Base-by-base conservation (phyloP, 2,329 filamentous ascomycete species). In the Aspergillus costaricaensis region DNA sequence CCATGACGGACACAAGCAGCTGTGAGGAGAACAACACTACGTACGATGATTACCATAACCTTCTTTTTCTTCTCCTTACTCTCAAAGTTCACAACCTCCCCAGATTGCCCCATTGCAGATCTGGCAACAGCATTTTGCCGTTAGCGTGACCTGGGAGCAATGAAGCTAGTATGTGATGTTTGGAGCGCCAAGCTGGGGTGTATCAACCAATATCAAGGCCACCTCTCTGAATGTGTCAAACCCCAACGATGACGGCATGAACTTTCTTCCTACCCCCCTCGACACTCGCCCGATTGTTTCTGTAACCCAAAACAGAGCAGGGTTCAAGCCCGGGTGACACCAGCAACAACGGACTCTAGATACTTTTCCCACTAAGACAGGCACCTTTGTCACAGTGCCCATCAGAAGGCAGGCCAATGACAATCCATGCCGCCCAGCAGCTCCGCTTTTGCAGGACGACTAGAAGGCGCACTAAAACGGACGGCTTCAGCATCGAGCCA, bases 121-220 rank as follows among this genome's bases (percentile, higher is more conserved):
- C 61, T 52, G 55, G 51, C 58, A 56, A 43, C 30, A 36, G 17
- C n/a, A 47, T 36, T 21, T 25, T 43, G 52, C 32, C 23, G 53
- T 38, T 62, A 62, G 60, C 58, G 58, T 60, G 51, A 49, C 19
- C 9, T 9, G 38, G 47, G 19, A 58, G 53, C 56, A 61, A 58
- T 44, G 56, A 27, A 23, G 9, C 32, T 36, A 36, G 32, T 14
- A 12, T 36, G 8, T 21, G 21, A 5, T 32, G 23, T 38, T 41
- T 17, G 39, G 39, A n/a, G 36, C 47, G 58, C 55, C 58, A 58
- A 15, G 55, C 55, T 57, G 17, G 4, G 32, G 32, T 36, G 53
- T 55, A 61, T 55, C 39, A 49, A 52, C 21, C 23, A 52, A n/a
- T 30, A 49, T 30, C 12, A 49, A 49, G 47, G 47, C 47, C 47